Conservation (phyloP, 352 stramenopile genomes). For the Pythium phragmitis region DNA sequence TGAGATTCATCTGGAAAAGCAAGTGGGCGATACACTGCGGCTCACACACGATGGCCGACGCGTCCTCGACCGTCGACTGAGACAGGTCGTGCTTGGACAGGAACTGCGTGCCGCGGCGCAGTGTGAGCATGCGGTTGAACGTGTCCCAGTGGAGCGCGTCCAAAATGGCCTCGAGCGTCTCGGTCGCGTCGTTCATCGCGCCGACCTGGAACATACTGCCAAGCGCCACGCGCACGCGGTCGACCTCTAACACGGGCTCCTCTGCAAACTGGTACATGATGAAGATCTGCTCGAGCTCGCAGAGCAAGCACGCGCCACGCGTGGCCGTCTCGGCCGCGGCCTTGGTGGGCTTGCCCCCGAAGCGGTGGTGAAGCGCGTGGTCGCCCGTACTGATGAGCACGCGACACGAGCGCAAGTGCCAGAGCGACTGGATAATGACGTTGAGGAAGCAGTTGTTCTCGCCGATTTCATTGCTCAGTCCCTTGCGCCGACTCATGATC, state of each 20-base stretch:
- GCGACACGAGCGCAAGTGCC: conserved; percentile 85
- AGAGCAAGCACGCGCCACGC: conserved; percentile 59
- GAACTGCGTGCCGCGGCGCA: conserved; percentile 36
- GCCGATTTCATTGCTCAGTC: conserved; percentile 79
- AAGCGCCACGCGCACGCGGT: conserved; percentile 67
- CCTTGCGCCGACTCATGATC: conserved; percentile 64
- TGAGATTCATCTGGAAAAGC: conserved; percentile 87
- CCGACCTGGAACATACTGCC: conserved; percentile 64
- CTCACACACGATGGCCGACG: conserved; percentile 68
- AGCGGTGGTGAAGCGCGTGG: conserved; percentile 75
- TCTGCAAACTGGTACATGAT: conserved; percentile 84
- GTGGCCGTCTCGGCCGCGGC: conserved; percentile 9
- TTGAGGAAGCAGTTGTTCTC: conserved; percentile 92
- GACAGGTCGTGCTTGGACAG: conserved; percentile 39
- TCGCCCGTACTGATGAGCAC: conserved; percentile 76
- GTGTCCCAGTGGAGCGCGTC: conserved; percentile 78
- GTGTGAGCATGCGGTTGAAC: conserved; percentile 67
- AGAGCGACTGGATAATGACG: conserved; percentile 90
- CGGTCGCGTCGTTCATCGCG: conserved; percentile 86
- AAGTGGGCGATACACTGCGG: conserved; percentile 78
- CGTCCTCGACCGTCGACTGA: conserved; percentile 54
- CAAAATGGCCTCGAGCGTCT: conserved; percentile 80
- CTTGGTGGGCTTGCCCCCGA: conserved; percentile 37
- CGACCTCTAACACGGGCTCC: conserved; percentile 68
- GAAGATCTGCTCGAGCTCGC: conserved; percentile 85